Conservation (phyloP, 208 protist genomes). For the Leishmania tarentolae region DNA sequence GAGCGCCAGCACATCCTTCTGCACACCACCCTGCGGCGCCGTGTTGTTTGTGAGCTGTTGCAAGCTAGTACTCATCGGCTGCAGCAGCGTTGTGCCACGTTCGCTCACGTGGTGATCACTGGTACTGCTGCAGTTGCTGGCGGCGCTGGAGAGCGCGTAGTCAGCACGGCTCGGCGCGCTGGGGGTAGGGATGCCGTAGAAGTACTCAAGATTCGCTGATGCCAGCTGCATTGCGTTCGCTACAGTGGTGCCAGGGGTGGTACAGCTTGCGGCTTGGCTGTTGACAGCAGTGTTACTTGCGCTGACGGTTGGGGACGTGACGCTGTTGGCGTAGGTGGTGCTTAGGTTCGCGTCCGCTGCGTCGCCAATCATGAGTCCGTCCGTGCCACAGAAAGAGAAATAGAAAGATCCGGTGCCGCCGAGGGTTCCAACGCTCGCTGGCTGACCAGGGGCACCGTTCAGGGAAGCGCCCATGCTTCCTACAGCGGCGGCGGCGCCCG, state of each 20-base stretch:
- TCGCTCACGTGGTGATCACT: constrained; percentile 8
- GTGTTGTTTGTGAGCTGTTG: neutral
- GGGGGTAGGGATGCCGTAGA: constrained; percentile 26
- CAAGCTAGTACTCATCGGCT: neutral
- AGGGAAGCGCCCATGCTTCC: neutral
- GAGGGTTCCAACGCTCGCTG: neutral
- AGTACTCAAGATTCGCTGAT: constrained; percentile 20
- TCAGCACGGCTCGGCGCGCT: constrained; percentile 13
- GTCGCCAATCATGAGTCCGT: constrained; percentile 19
- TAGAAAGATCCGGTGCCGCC: constrained; percentile 15
- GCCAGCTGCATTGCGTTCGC: constrained; percentile 9
- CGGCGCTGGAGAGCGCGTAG: constrained; percentile 12
- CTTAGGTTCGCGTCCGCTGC: neutral
- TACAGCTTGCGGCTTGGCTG: neutral
- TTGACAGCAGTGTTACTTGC: neutral
- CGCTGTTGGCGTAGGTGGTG: constrained; percentile 7
- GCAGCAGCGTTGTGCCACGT: neutral
- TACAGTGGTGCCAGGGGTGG: neutral
- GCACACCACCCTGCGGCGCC: constrained; percentile 1
- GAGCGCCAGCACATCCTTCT: constrained; percentile 31
- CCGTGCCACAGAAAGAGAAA: constrained; percentile 18
- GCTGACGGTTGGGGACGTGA: neutral
- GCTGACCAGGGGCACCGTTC: neutral
- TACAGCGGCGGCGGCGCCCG: neutral
- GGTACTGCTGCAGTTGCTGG: constrained; percentile 28